A percentile compares a stretch with the other conserved stretches of the same genome.
Evolutionary conservation across 2,329 filamentous ascomycete genomes (phyloP).

Genomic region (Beauveria rudraprayagi): DNA sequence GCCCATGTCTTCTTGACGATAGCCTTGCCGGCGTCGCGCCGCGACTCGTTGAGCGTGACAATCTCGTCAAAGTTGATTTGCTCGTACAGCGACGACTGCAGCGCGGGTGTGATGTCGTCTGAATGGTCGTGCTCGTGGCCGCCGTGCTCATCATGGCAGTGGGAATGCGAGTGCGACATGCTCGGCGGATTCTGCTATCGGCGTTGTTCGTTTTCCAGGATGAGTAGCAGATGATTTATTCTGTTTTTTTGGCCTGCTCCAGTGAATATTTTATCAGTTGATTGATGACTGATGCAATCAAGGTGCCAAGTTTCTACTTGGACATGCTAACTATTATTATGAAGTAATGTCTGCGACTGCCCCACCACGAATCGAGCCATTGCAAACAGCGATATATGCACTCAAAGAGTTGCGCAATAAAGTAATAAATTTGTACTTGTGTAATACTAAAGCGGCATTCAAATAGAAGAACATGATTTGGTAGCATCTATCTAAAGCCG

Average conservation of each 20-base stretch:
- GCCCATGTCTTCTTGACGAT: slow-evolving; percentile 89
- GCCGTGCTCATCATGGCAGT: slow-evolving; percentile 44
- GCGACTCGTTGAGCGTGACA: slow-evolving; percentile 74
- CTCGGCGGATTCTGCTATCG: neutral
- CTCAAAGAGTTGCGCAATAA: neutral
- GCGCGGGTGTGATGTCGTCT: slow-evolving; percentile 84
- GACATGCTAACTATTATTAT: neutral
- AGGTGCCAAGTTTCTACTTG: neutral
- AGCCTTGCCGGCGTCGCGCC: slow-evolving; percentile 57
- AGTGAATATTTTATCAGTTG: neutral
- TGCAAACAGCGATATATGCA: neutral
- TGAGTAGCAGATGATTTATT: neutral
- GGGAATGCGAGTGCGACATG: slow-evolving; percentile 31
- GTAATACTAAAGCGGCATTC: neutral
- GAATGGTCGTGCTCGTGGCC: slow-evolving; percentile 70
- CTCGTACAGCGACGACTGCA: slow-evolving; percentile 85
- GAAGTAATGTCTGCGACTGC: neutral
- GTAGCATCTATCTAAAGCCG: slow-evolving; percentile 8
- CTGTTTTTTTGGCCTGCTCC: neutral
- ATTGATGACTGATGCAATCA: neutral
- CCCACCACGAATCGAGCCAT: neutral
- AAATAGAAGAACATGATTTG: neutral
- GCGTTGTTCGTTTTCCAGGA: neutral
- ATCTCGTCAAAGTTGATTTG: slow-evolving; percentile 87
- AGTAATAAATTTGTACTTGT: neutral